Evolutionary conservation across 148 eudicot genomes (phyloP).

Genomic region (Diospyros lotus): DNA sequence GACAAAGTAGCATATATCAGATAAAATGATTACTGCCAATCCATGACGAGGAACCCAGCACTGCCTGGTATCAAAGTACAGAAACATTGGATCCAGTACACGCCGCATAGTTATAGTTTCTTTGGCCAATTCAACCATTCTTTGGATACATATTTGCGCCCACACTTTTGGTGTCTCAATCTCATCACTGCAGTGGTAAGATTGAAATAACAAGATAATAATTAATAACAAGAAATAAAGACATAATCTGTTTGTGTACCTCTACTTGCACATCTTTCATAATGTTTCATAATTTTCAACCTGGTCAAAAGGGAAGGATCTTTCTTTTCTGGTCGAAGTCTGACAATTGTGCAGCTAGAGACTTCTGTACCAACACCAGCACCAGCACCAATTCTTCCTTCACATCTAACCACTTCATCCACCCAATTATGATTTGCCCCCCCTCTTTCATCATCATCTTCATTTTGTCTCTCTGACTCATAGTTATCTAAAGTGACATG

Average conservation of each 20-base stretch:
- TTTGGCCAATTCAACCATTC: conserved; percentile 84
- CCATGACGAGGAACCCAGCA: conserved; percentile 78
- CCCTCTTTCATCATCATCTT: conserved; percentile 44
- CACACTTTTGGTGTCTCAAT: conserved; percentile 78
- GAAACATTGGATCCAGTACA: conserved; percentile 82
- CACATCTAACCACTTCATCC: conserved; percentile 84
- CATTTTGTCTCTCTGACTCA: conserved; percentile 37
- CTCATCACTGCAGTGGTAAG: conserved; percentile 59
- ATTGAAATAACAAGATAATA: not conserved
- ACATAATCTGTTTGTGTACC: not conserved
- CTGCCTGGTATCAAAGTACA: conserved; percentile 57
- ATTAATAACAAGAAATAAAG: not conserved
- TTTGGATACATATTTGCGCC: conserved; percentile 88
- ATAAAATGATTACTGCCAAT: conserved; percentile 62
- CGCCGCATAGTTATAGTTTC: conserved; percentile 85
- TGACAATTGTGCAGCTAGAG: conserved; percentile 33
- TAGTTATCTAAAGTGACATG: conserved; percentile 63
- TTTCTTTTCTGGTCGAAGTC: conserved; percentile 69
- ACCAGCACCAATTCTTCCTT: conserved; percentile 49
- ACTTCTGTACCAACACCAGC: conserved; percentile 41
- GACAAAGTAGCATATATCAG: conserved; percentile 73
- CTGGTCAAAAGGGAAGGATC: conserved; percentile 62
- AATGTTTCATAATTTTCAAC: conserved; percentile 25
- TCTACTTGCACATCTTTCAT: not conserved
- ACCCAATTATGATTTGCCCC: conserved; percentile 84